These are phyloP conservation scores for Pleurotus cornucopiae DNA, from an alignment of 768 basidiomycete genomes.

Conservation along the genomic window DNA sequence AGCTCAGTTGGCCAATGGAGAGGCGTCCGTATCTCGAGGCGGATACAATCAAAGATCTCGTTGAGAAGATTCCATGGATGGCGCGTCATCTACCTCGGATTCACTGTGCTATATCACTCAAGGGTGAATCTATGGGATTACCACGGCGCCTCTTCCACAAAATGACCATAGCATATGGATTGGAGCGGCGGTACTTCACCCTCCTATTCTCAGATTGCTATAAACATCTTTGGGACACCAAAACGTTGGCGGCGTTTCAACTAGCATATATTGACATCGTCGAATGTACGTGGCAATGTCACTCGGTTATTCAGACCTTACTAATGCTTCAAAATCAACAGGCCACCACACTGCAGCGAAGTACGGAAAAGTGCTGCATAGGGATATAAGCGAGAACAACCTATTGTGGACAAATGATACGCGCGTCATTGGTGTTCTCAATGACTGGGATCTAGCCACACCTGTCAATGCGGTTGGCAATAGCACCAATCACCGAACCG, in stretches of 20 bases:
- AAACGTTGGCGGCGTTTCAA: slow-evolving; percentile 20
- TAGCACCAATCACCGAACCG: slow-evolving; percentile 14
- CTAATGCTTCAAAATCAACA: not conserved
- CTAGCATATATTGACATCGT: slow-evolving; percentile 23
- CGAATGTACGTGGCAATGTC: slow-evolving; percentile 18
- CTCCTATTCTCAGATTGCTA: slow-evolving; percentile 16
- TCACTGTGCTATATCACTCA: not conserved
- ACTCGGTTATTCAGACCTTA: not conserved
- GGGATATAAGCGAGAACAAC: slow-evolving; percentile 26
- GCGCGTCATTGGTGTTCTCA: slow-evolving; percentile 18
- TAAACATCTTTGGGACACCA: slow-evolving; percentile 17
- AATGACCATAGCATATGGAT: not conserved
- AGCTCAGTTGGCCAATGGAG: slow-evolving; percentile 14
- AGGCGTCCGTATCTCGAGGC: slow-evolving; percentile 11
- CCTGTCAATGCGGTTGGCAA: slow-evolving; percentile 7
- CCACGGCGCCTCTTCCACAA: slow-evolving; percentile 2
- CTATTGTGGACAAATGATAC: slow-evolving; percentile 17
- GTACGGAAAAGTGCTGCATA: slow-evolving; percentile 20
- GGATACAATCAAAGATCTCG: slow-evolving; percentile 6
- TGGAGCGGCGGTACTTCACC: slow-evolving; percentile 13
- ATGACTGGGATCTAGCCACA: slow-evolving; percentile 23
- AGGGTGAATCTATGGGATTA: slow-evolving; percentile 10
- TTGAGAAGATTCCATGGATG: slow-evolving; percentile 10
- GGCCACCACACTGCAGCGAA: slow-evolving; percentile 20
- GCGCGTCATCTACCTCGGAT: slow-evolving; percentile 14